These are phyloP conservation scores for Amanita muscaria DNA, from an alignment of 768 basidiomycete genomes.

Conservation along the genomic window DNA sequence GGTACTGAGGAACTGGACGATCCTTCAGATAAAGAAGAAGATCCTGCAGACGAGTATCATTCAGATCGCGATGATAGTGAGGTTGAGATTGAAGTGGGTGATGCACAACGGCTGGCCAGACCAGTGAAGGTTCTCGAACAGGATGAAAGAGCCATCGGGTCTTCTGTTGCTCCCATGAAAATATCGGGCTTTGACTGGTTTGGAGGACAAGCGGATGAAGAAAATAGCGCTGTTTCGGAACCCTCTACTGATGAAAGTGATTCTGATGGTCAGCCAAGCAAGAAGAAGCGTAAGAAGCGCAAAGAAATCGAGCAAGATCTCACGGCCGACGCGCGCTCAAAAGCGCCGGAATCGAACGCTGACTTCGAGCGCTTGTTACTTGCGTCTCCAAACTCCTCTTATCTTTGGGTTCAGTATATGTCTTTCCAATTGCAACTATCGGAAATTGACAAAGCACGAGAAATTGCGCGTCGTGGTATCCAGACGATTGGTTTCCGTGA, in stretches of 20 bases:
- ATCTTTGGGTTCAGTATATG: slow-evolving; percentile 99
- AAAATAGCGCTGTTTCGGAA: slow-evolving; percentile 27
- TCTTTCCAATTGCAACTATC: slow-evolving; percentile 97
- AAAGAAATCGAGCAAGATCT: slow-evolving; percentile 71
- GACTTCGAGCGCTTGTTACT: slow-evolving; percentile 93
- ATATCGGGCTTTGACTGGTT: slow-evolving; percentile 65
- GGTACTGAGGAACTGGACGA: slow-evolving; percentile 10
- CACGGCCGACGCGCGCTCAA: slow-evolving; percentile 83
- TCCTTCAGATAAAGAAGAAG: not conserved
- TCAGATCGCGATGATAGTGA: slow-evolving; percentile 4
- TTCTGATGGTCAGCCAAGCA: slow-evolving; percentile 35
- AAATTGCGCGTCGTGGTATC: slow-evolving; percentile 77
- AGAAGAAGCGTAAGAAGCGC: slow-evolving; percentile 58
- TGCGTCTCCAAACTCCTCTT: slow-evolving; percentile 94
- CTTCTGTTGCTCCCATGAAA: slow-evolving; percentile 43
- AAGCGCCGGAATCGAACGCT: slow-evolving; percentile 79
- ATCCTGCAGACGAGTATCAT: not conserved
- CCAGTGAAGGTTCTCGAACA: slow-evolving; percentile 9
- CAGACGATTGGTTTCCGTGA: slow-evolving; percentile 90
- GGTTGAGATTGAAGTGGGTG: not conserved
- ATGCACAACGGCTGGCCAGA: slow-evolving; percentile 9
- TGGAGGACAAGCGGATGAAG: slow-evolving; percentile 28
- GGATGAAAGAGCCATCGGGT: slow-evolving; percentile 12
- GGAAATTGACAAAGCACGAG: slow-evolving; percentile 90
- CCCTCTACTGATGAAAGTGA: slow-evolving; percentile 41